A percentile compares a stretch with the other conserved stretches of the same genome.
phyloP scores from a whole-genome alignment of 805 yeast genomes.

The Metschnikowia cerradonensis region DNA sequence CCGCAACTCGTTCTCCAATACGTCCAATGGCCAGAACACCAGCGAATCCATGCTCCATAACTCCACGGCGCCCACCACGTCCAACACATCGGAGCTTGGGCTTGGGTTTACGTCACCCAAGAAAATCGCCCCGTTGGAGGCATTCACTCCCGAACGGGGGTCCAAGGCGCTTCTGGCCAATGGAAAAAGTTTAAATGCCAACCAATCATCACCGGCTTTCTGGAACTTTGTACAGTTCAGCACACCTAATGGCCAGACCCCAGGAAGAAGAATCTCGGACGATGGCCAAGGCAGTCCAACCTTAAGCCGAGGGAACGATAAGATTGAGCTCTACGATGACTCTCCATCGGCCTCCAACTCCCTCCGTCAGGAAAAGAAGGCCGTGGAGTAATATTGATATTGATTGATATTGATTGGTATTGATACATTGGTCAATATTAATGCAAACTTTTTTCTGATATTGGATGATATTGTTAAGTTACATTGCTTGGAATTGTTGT shows the following conservation, averaged over 20 bases:
- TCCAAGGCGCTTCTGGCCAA: constrained; percentile 21
- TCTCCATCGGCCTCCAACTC: constrained; percentile 9
- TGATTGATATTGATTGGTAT: no score
- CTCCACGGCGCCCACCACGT: constrained; percentile 24
- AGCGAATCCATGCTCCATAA: constrained; percentile 16
- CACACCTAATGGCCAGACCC: constrained; percentile 44
- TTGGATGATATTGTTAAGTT: no score
- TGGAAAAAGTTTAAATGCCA: constrained; percentile 31
- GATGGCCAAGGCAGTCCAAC: constrained; percentile 41
- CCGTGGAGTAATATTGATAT: no score
- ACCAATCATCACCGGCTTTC: constrained; percentile 79
- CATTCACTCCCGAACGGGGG: constrained; percentile 44
- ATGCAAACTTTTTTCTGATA: no score
- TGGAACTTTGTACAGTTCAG: constrained; percentile 87
- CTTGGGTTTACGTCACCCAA: constrained; percentile 41
- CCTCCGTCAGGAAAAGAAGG: not conserved
- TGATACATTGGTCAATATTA: no score
- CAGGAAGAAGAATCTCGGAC: constrained; percentile 36
- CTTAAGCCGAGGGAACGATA: constrained; percentile 21
- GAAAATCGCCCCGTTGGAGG: constrained; percentile 39
- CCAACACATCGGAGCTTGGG: constrained; percentile 31
- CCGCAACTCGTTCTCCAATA: constrained; percentile 11
- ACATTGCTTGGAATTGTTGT: no score
- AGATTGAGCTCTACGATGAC: constrained; percentile 7
- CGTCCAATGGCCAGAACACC: constrained; percentile 12